phyloP scores from a whole-genome alignment of 352 stramenopile species.

The Globisporangium solare region DNA sequence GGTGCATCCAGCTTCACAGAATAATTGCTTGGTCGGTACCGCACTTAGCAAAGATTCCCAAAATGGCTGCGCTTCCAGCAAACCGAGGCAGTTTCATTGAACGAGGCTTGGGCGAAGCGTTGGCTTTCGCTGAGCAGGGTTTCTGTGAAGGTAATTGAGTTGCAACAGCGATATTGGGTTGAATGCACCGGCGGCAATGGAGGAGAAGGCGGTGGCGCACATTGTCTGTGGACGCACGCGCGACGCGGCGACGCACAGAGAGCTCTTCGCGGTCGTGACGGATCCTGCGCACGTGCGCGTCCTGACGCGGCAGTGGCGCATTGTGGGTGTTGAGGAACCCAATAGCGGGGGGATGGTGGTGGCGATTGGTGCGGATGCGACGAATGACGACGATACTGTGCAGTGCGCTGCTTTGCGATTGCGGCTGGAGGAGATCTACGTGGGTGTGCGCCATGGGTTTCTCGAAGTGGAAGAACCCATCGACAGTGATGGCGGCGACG shows the following conservation, averaged over 20 bases:
- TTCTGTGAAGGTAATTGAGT: not conserved
- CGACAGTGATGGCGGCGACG: not conserved
- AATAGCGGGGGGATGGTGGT: not conserved
- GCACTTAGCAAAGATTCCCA: too few relatives aligned
- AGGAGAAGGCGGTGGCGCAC: constrained; percentile 1
- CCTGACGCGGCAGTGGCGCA: not conserved
- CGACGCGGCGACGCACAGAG: not conserved
- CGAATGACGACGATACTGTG: not conserved
- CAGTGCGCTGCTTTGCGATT: not conserved
- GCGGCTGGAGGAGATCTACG: constrained; percentile 14
- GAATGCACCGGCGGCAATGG: too few relatives aligned
- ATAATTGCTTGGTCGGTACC: not conserved
- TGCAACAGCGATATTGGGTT: too few relatives aligned
- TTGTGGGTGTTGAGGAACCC: not conserved
- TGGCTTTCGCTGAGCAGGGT: not conserved
- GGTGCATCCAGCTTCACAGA: not conserved
- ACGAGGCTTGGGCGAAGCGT: not conserved
- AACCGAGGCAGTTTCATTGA: too few relatives aligned
- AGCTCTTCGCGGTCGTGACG: constrained; percentile 5
- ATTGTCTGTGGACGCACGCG: not conserved
- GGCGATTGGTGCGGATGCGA: not conserved
- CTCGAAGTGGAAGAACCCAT: not conserved
- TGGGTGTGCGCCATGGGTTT: constrained; percentile 8
- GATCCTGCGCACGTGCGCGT: not conserved
- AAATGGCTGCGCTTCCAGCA: too few relatives aligned